Evolutionary conservation across 2,329 filamentous ascomycete species (phyloP), one percentile per base, ranked within the genome.

Genomic region (Stagonosporopsis tanaceti): DNA sequence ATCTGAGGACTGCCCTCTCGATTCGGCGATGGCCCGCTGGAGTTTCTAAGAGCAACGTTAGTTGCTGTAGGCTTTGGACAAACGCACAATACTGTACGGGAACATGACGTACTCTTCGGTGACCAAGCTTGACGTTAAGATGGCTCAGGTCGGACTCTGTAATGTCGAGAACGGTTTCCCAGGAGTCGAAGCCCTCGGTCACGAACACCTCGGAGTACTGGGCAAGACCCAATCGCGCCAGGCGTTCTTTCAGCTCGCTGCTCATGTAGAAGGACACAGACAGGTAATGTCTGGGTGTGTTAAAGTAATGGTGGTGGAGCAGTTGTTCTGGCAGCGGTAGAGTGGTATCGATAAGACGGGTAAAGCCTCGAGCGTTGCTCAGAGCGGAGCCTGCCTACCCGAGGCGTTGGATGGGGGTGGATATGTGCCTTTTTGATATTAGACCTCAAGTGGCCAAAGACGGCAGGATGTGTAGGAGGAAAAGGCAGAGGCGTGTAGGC

Each of bases 101-200:
- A 30, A 14, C 2, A n/a, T n/a, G 41, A 76, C 87, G 70, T 86
- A 92, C 90, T 78, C 91, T 85, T 72, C 91, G 84, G 76, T 95
- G 91, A 24, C 91, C 91, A 54, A 93, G 83, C 73, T 93, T 93
- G 51, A 95, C 90, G 54, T 86, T 87, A 50, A 95, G 80, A 38
- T 84, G 84, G 78, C 91, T 90, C 89, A 95, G 81, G 70, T 95
- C 91, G 24, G 89, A 90, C 76, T 94, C 91, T 59, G 91, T 92
- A 51, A 95, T 93, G 71, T 94, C 91, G 47, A 93, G 81, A 53
- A 94, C 88, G 1, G 89, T 93, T 32, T 92, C 89, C 91, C 91
- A 94, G 11, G 88, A 87, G 75, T 95, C 91, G 74, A 95, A 95
- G 3, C 91, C 91, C 76, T 94, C 90, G 50, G 91, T 86, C 40